Evolutionary conservation across 2,329 filamentous ascomycete species (phyloP), one percentile per base, ranked within the genome.

Genomic region (Huntiella abstrusa): DNA sequence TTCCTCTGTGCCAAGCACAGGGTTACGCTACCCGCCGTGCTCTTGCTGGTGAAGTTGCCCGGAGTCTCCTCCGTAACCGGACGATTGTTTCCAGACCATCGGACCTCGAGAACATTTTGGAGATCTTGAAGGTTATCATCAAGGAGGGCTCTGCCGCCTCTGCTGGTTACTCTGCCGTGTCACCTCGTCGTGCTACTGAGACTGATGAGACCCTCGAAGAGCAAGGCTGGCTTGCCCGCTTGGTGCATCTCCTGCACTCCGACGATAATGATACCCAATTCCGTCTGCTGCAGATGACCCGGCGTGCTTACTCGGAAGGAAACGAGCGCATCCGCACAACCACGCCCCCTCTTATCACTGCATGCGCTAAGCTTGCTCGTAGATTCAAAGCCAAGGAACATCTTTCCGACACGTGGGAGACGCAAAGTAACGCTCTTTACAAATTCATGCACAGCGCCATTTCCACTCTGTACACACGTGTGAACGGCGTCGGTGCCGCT

Each of bases 191-290:
- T 51, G 74, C 66, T 0, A 60, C 72, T 41, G 92, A 98, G 66
- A 96, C 91, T 1, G 91, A 98, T 51, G 92, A 98, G 65, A 96
- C 88, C 0, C 77, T 96, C 56, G 88, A 98, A 62, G 91, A 98
- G 64, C 91, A 98, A 67, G 91, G 91, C 44, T 95, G 86, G 86
- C 70, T 98, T 46, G 91, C 91, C 33, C 75, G 91, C 54, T 80
- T 98, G 57, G 77, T 95, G 13, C 91, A 98, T 63, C 68, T 95
- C 47, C 75, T 98, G 45, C 71, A 84, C 48, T 82, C 77, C 39
- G 70, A 83, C 33, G 75, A 92, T 58, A 96, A 96, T 56, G 85
- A 94, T 55, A 92, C 81, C 0, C 91, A 98, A 59, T 91, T 94
- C 64, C 85, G 85, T 64, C 76, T 98, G 40, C 72, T 98, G 28